Base-by-base conservation (phyloP, 768 basidiomycete species). In the Suillus sp. region DNA sequence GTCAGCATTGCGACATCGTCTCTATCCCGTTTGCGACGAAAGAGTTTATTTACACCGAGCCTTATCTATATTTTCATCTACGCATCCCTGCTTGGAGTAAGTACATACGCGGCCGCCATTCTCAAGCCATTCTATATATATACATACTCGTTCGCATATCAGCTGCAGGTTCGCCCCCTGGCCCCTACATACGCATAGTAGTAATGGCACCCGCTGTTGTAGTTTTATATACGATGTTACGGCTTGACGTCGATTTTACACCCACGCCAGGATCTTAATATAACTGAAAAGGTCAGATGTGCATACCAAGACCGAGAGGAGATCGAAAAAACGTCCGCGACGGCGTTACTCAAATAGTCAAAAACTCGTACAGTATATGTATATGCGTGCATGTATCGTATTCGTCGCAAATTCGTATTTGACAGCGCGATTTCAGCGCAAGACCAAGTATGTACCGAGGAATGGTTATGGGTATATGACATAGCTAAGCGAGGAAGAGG, bases 281-380 rank as follows among this genome's bases (percentile, higher is more conserved):
- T 57, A 18, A 40, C 56, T 57, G 56, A 57, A 57, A 57, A 20
- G 56, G 56, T 30, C 38, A 56, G 35, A 56, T 55, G 14, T 25
- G 34, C 34, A 55, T 22, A 40, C 56, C 30, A 32, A 53, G 30
- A 32, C 4, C 30, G 10, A 32, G 27, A 50, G 8, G 14, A 30
- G 27, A 30, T 18, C 50, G 16, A 34, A 6, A 53, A 53, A 35
- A 7, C 51, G 25, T 40, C 56, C 38, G 38, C 11, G 38, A 40
- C 11, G 11, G 25, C 16, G 1, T 8, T 38, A 6, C 27, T 40
- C 38, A 57, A 48, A 40, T 40, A 57, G 18, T 18, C n/a, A 18
- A 50, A 57, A 27, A 30, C 30, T 32, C 32, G 38, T 57, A 40
- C 38, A 53, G 13, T 57, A 30, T 57, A 27, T 27, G 34, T 55